A percentile compares a stretch with the other conserved stretches of the same genome.
These are phyloP conservation scores for Knoxia roxburghii DNA, from an alignment of 257 asterid species.

Conservation along the genomic window DNA sequence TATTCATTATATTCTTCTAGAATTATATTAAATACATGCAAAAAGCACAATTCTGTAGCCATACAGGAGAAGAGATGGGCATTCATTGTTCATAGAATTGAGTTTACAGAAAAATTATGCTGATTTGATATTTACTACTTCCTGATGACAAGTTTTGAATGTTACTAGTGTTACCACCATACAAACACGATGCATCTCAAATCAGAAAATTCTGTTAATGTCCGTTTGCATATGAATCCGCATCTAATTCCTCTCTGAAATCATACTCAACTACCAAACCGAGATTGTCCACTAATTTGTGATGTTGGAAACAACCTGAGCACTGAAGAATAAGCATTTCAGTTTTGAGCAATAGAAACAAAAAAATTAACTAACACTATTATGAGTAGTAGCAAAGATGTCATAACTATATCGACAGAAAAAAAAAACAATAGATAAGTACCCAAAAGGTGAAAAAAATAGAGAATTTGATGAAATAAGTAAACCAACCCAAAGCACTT, in stretches of 20 bases:
- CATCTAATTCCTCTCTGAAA: slow-evolving; percentile 50
- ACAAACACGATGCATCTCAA: background rate
- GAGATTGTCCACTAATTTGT: slow-evolving; percentile 91
- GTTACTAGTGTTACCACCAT: background rate
- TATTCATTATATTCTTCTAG: slow-evolving; percentile 42
- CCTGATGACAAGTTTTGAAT: background rate
- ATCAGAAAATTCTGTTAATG: slow-evolving; percentile 23
- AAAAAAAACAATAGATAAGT: background rate
- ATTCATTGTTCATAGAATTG: background rate
- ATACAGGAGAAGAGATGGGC: slow-evolving; percentile 18
- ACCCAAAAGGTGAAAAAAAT: background rate
- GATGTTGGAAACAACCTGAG: slow-evolving; percentile 81
- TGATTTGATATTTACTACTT: background rate
- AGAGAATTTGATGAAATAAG: background rate
- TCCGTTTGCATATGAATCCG: slow-evolving; percentile 38
- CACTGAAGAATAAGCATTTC: slow-evolving; percentile 45
- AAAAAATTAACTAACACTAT: background rate
- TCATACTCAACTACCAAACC: slow-evolving; percentile 80
- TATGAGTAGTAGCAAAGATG: slow-evolving; percentile 11
- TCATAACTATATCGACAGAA: background rate
- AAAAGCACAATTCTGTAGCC: slow-evolving; percentile 27
- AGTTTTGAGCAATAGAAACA: slow-evolving; percentile 5
- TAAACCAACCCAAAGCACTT: background rate
- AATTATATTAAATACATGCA: slow-evolving; percentile 23
- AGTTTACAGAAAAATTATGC: slow-evolving; percentile 1